Evolutionary conservation across 2,329 filamentous ascomycete species (phyloP), one percentile per base, ranked within the genome.

Genomic region (Epichloe aotearoae): DNA sequence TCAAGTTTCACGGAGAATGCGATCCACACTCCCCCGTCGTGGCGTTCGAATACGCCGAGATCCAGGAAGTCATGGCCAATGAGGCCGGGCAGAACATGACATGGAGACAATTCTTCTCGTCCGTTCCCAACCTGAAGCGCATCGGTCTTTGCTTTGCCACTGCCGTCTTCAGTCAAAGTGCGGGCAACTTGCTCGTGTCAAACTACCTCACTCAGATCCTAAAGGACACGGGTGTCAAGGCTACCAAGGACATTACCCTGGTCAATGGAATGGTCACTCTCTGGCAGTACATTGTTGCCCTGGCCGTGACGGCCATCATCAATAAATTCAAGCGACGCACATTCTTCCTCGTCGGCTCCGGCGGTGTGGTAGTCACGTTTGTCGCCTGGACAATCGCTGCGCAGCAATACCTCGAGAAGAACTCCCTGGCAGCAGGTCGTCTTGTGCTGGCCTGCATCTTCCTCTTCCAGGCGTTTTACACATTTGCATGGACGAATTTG

Each of bases 1-100:
- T 71, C 56, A 75, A 75, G 50, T 76, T 75, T 40, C 74, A 79
- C 49, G 73, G 71, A 23, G 73, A 76, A 52, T 66, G 68, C 33
- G 66, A 76, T 44, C 55, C 62, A 0, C 61, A 69, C 2, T 69
- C 66, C 1, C 69, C 69, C 47, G 59, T 75, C 5, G 73, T 77
- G 14, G 61, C 68, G 11, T 66, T 72, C 20, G 74, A 77, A 54
- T 69, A 67, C 44, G 63, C 69, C 8, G 74, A 79, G 58, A 77
- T 79, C 50, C 69, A 70, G 53, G 64, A 73, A 50, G 70, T 69
- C 15, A 67, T 76, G 47, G 61, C 58, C 19, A 64, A 50, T 15
- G 55, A 58, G 30, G 45, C 47, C 2, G 49, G 52, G 17, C 49
- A 55, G n/a, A 70, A 70, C 50, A 69, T 67, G 52, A 66, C 65